phyloP scores from a whole-genome alignment of 1,284 basidiomycete genomes.

The Ceratobasidium sp. region DNA sequence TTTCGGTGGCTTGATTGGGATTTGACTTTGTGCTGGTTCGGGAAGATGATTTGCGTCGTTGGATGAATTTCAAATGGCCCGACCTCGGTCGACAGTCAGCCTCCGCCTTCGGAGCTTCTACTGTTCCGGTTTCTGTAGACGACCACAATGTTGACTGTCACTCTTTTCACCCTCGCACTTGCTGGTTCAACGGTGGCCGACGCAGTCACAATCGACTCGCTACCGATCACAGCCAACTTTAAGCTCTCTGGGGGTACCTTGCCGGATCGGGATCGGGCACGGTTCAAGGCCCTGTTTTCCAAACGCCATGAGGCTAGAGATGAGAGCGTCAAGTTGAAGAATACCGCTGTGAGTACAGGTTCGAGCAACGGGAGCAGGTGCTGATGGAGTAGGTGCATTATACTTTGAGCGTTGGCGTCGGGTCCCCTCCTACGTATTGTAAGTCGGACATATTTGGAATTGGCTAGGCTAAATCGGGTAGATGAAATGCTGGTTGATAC shows the following conservation, averaged over 20 bases:
- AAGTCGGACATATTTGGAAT: background rate
- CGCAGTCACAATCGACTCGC: slow-evolving; percentile 13
- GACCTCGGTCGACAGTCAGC: background rate
- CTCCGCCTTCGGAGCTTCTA: background rate
- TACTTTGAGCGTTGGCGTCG: slow-evolving; percentile 28
- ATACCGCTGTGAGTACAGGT: slow-evolving; percentile 26
- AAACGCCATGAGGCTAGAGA: background rate
- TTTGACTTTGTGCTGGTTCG: background rate
- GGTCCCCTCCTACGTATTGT: slow-evolving; percentile 31
- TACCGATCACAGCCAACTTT: slow-evolving; percentile 21
- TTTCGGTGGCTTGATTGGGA: background rate
- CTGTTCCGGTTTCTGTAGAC: slow-evolving; percentile 10
- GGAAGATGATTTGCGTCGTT: too few relatives aligned
- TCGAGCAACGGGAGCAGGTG: too few relatives aligned
- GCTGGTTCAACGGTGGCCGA: slow-evolving; percentile 5
- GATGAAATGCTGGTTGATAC: slow-evolving; percentile 31
- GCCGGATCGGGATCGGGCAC: slow-evolving; percentile 19
- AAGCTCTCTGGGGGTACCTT: slow-evolving; percentile 3
- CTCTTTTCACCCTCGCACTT: slow-evolving; percentile 29
- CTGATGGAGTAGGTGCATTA: slow-evolving; percentile 22
- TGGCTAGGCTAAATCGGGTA: background rate
- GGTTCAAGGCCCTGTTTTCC: slow-evolving; percentile 15
- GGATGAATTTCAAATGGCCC: background rate
- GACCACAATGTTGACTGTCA: slow-evolving; percentile 7
- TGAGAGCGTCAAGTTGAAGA: slow-evolving; percentile 11